Evolutionary conservation across 495 filamentous ascomycete genomes (phyloP).

Genomic region (Neurospora cerealis): DNA sequence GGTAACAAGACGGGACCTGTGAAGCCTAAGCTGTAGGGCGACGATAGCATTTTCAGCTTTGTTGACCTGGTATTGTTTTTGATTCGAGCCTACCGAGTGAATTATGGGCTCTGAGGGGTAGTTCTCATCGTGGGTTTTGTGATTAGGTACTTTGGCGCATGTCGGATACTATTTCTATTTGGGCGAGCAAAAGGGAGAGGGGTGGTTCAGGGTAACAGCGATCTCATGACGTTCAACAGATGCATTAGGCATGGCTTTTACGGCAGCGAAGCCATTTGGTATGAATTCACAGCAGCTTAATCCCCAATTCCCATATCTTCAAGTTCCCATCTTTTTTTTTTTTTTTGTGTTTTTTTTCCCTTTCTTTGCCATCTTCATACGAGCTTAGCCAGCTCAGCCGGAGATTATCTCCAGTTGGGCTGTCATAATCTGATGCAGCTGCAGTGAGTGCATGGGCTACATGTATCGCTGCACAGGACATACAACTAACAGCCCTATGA

Average conservation of each 20-base stretch:
- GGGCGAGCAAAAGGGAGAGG: not conserved
- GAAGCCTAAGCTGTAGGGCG: conserved; percentile 29
- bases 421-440: not conserved
- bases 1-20: conserved; percentile 31
- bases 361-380: not conserved
- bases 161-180: not conserved
- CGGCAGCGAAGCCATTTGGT: not conserved
- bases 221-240: not conserved
- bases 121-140: not conserved
- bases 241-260: not conserved
- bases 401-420: not conserved
- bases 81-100: not conserved
- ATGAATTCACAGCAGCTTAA: not conserved
- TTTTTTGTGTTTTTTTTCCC: not conserved
- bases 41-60: not conserved
- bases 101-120: not conserved
- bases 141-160: not conserved
- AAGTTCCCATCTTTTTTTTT: not conserved
- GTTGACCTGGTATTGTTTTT: not conserved
- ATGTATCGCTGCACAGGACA: not conserved
- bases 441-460: not conserved
- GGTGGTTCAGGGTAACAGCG: not conserved
- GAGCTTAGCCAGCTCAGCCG: not conserved
- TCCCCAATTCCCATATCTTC: not conserved
- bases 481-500: not conserved